Evolutionary conservation across 1,284 basidiomycete genomes (phyloP).

Genomic region (Fistulinella staudtii): DNA sequence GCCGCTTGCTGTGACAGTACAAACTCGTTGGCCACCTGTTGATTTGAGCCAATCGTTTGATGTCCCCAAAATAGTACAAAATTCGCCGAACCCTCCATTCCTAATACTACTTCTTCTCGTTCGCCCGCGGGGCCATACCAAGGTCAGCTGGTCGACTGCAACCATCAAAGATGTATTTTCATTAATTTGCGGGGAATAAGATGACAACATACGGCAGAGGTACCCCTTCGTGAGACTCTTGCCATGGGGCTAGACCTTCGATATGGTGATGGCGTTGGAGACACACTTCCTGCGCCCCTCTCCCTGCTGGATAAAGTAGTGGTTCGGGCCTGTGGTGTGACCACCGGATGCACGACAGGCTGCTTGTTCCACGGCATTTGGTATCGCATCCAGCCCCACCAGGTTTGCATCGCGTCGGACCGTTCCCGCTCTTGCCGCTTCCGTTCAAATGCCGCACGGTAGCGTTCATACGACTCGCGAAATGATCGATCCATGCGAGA

Average conservation of each 20-base stretch:
- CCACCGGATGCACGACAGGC: conserved; percentile 9
- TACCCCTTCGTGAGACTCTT: conserved; percentile 29
- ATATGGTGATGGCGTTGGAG: conserved; percentile 39
- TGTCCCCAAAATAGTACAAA: conserved; percentile 1
- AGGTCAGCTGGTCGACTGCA: conserved; percentile 13
- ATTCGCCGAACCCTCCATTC: conserved; percentile 4
- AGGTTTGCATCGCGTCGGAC: conserved; percentile 39
- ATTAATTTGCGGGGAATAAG: conserved; percentile 27
- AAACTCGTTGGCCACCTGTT: neutral
- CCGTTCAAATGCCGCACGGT: conserved; percentile 88
- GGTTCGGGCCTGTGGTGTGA: conserved; percentile 23
- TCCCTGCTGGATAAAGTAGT: conserved; percentile 33
- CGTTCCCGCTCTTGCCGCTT: conserved; percentile 65
- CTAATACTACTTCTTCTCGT: neutral
- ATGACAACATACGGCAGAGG: conserved; percentile 25
- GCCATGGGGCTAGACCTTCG: conserved; percentile 42
- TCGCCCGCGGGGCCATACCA: neutral
- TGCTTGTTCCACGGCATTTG: conserved; percentile 41
- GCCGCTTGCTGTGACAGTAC: conserved; percentile 8
- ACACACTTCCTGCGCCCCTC: conserved; percentile 30
- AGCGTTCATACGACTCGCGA: conserved; percentile 89
- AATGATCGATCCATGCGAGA: conserved; percentile 81
- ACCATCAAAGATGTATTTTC: conserved; percentile 14
- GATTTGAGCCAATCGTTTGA: neutral
- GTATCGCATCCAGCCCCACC: conserved; percentile 39